Conservation (phyloP, 2,329 filamentous ascomycete species). For the Trichoderma sp. region DNA sequence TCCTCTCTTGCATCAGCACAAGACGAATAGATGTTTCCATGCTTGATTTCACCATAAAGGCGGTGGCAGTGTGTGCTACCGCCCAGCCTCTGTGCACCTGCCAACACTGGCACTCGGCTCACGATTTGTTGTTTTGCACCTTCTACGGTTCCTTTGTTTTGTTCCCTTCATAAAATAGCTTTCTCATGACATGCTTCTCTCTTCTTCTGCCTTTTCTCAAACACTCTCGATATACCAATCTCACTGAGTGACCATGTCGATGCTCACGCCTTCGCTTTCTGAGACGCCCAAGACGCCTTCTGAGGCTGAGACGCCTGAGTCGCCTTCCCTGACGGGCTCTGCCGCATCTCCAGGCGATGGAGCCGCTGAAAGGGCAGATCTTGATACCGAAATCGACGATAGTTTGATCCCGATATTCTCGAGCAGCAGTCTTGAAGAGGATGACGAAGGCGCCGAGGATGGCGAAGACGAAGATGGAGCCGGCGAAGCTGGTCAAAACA, state of each 20-base stretch:
- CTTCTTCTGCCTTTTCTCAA: neutral
- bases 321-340: neutral
- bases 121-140: no score
- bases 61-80: neutral
- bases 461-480: neutral
- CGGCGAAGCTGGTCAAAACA: neutral
- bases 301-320: no score
- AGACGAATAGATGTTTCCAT: neutral
- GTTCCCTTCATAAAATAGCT: neutral
- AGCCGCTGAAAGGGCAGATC: neutral
- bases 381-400: neutral
- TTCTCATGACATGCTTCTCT: neutral
- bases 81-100: constrained; percentile 14
- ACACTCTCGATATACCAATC: neutral
- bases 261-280: no score
- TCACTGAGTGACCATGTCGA: neutral
- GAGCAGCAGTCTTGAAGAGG: no score
- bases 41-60: neutral
- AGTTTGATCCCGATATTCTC: neutral
- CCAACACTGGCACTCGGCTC: neutral
- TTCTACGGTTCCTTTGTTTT: neutral
- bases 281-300: no score
- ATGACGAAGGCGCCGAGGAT: neutral
- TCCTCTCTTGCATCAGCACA: neutral
- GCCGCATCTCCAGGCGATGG: neutral